These are phyloP conservation scores for Thelephora aurantiotincta DNA, from an alignment of 768 basidiomycete genomes.

Conservation along the genomic window DNA sequence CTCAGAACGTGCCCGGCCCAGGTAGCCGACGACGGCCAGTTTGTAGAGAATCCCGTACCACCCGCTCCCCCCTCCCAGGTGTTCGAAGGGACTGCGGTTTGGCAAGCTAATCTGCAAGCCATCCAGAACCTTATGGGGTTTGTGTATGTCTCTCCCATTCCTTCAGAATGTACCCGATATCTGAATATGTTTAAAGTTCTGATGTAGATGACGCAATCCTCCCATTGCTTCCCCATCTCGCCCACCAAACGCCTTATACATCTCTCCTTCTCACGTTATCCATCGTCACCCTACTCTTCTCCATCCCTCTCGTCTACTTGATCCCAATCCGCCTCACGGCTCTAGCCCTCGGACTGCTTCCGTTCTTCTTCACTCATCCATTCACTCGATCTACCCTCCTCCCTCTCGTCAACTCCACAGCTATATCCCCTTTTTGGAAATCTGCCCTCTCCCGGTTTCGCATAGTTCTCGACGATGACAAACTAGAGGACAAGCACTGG, in stretches of 20 bases:
- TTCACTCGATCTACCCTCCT: slow-evolving; percentile 16
- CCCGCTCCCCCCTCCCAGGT: slow-evolving; percentile 23
- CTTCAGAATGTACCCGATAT: background rate
- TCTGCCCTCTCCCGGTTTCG: slow-evolving; percentile 11
- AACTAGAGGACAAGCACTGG: slow-evolving; percentile 52
- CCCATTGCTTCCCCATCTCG: slow-evolving; percentile 36
- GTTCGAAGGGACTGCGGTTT: slow-evolving; percentile 57
- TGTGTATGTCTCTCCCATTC: slow-evolving; percentile 31
- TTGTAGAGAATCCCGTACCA: slow-evolving; percentile 8
- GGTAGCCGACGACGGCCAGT: slow-evolving; percentile 1
- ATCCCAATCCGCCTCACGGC: slow-evolving; percentile 30
- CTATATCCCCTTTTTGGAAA: slow-evolving; percentile 7
- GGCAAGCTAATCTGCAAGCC: slow-evolving; percentile 79
- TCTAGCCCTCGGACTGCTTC: slow-evolving; percentile 34
- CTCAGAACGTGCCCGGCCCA: slow-evolving; percentile 46
- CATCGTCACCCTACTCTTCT: slow-evolving; percentile 24
- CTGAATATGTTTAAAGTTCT: slow-evolving; percentile 25
- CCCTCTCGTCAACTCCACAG: slow-evolving; percentile 16
- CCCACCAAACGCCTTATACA: slow-evolving; percentile 38
- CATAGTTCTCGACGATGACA: slow-evolving; percentile 45
- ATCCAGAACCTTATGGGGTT: slow-evolving; percentile 88
- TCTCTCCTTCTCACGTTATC: slow-evolving; percentile 36
- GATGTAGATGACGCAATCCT: slow-evolving; percentile 42
- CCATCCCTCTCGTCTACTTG: slow-evolving; percentile 15
- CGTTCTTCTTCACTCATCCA: slow-evolving; percentile 42